Evolutionary conservation across 2,329 filamentous ascomycete genomes (phyloP).

Genomic region (Fusarium anthophilum): DNA sequence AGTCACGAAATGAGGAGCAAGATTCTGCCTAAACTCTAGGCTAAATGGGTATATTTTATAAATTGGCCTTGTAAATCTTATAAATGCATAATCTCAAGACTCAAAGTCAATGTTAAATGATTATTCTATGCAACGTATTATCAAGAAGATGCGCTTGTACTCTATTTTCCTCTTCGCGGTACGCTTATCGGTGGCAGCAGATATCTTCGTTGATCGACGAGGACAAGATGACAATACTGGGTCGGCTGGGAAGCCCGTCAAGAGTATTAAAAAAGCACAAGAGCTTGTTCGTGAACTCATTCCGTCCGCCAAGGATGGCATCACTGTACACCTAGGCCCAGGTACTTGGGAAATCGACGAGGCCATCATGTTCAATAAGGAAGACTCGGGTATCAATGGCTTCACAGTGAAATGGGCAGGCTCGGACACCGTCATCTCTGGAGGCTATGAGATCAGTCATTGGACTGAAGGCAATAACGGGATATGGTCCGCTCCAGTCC

Average conservation of each 20-base stretch:
- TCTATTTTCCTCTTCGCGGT: background rate
- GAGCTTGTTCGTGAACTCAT: background rate
- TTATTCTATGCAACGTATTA: background rate
- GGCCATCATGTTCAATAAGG: background rate
- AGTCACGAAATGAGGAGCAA: background rate
- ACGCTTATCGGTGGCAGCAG: background rate
- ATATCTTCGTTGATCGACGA: background rate
- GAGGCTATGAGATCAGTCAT: background rate
- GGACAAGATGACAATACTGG: background rate
- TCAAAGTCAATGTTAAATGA: fast-evolving
- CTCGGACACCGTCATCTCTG: background rate
- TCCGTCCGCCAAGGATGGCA: background rate
- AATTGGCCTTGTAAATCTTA: too few species aligned
- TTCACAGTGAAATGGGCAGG: background rate
- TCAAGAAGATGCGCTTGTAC: background rate
- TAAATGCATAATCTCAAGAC: background rate
- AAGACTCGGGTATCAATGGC: background rate
- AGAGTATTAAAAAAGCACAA: background rate
- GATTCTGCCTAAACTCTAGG: background rate
- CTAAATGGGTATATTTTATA: too few species aligned
- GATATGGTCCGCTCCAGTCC: background rate
- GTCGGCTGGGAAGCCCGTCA: background rate
- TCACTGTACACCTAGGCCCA: background rate
- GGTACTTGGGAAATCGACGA: background rate
- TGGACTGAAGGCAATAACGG: background rate